These are phyloP conservation scores for Zoysia pacifica DNA, from an alignment of 176 grass and related monocot species.

Conservation along the genomic window DNA sequence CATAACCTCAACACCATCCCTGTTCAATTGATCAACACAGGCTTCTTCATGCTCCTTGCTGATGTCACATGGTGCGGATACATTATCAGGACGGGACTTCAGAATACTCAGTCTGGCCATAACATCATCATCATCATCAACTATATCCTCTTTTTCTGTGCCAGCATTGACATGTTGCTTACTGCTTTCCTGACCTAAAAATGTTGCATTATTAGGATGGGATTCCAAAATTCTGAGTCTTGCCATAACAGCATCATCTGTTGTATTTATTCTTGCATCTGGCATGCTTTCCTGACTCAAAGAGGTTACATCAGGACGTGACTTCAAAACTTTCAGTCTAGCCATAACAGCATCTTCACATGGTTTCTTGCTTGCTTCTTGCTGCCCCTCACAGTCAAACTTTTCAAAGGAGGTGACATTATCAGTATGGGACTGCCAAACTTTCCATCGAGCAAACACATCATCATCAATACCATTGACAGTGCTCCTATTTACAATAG, in stretches of 20 bases:
- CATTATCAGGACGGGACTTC: conserved; percentile 36
- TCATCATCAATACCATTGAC: conserved; percentile 35
- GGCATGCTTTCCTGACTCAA: conserved; percentile 4
- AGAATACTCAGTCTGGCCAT: conserved; percentile 45
- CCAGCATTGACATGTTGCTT: conserved; percentile 11
- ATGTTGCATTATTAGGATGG: conserved; percentile 4
- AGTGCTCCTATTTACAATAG: conserved; percentile 29
- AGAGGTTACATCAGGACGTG: conserved; percentile 20
- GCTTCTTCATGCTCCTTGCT: conserved; percentile 16
- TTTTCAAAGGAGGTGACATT: conserved; percentile 24
- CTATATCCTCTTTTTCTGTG: conserved; percentile 5
- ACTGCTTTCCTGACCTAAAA: conserved; percentile 26
- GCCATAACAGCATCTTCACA: conserved; percentile 53
- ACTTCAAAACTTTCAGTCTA: conserved; percentile 50
- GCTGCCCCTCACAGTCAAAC: conserved; percentile 11
- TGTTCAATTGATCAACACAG: conserved; percentile 10
- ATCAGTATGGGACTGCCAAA: conserved; percentile 13
- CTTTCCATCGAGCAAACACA: conserved; percentile 41
- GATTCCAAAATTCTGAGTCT: conserved; percentile 44
- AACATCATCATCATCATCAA: conserved; percentile 36
- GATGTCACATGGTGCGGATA: conserved; percentile 1
- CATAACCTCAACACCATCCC: conserved; percentile 31
- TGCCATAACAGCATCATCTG: conserved; percentile 33
- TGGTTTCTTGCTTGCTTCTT: conserved; percentile 38
- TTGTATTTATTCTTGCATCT: conserved; percentile 32